Evolutionary conservation across 192 early-diverging fungal genomes (phyloP).

Genomic region (Backusella psychrophila): DNA sequence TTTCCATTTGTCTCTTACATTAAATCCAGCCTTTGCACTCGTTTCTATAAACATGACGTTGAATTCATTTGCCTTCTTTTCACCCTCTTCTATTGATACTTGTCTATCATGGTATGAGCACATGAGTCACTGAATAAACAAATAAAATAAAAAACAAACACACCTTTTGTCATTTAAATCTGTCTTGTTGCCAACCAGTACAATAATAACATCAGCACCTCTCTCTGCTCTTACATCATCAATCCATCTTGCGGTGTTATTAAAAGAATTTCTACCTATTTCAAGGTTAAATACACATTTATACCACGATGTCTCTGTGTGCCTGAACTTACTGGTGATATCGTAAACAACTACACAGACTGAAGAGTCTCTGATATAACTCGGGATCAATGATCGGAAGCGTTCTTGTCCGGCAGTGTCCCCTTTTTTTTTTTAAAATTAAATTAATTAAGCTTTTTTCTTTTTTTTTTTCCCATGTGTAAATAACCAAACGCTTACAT

Average conservation of each 20-base stretch:
- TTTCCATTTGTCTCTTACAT: conserved; percentile 52
- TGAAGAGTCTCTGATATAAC: conserved; percentile 97
- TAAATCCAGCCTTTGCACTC: conserved; percentile 97
- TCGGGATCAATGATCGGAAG: conserved; percentile 95
- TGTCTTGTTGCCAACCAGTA: conserved; percentile 98
- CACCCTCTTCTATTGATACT: conserved; percentile 96
- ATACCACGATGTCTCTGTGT: conserved; percentile 35
- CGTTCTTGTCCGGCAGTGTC: conserved; percentile 99
- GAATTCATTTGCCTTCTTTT: conserved; percentile 94
- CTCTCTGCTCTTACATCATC: conserved; percentile 99
- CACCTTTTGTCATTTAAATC: conserved; percentile 93
- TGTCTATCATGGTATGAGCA: conserved; percentile 46
- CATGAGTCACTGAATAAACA: background rate
- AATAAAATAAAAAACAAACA: background rate
- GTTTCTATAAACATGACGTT: conserved; percentile 99
- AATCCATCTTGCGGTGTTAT: conserved; percentile 97
- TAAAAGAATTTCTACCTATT: conserved; percentile 96
- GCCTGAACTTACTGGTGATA: conserved; percentile 81
- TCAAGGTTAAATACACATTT: no score
- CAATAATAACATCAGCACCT: conserved; percentile 97
- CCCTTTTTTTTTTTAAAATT: conserved; percentile 42
- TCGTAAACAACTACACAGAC: conserved; percentile 98
- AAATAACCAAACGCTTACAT: conserved; percentile 45
- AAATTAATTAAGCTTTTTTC: background rate
- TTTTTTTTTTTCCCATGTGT: background rate